Evolutionary conservation across 495 filamentous ascomycete species (phyloP), one percentile per base, ranked within the genome.

Genomic region (Tirmania nivea): DNA sequence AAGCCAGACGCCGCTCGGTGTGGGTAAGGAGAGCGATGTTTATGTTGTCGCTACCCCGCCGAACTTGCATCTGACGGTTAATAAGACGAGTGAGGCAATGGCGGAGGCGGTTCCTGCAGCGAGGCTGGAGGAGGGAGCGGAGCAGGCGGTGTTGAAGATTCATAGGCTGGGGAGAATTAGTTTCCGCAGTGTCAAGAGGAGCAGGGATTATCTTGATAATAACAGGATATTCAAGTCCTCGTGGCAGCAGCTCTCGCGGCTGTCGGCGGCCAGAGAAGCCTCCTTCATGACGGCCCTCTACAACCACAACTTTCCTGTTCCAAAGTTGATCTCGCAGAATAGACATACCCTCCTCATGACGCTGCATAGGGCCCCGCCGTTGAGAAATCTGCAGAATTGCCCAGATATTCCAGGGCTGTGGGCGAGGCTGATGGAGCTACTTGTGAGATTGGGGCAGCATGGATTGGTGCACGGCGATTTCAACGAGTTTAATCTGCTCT

Each of bases 401-500:
- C 77, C 84, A 11, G 75, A 92, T 51, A 84, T 86, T 0, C 84
- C 84, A 9, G 64, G 61, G 31, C 72, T 99, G 17, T 96, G 96
- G 69, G 80, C 81, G 36, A 82, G 94, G 52, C 70, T 99, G 52
- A 92, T 99, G 66, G 75, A 79, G 52, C 77, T 94, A 56, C 85
- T 95, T 55, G 65, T 99, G 47, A 72, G 77, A 50, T 74, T 99
- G 21, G 90, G 90, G n/a, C 73, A 75, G 34, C 79, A 82, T 60
- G 92, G 90, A 8, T 69, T 99, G 54, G 96, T 99, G 52, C 90
- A 99, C 66, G 92, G 90, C 58, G 90, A 99, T 65, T 96, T 94
- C 70, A 99, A 99, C 70, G 92, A 96, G 69, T 99, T 99, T 72
- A 99, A 99, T 63, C 85, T 99, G 55, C 72, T 99, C 17, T 79